Percentiles rank a stretch among this genome's conserved stretches.
These are phyloP conservation scores for Homolaphlyctis polyrhiza DNA, from an alignment of 371 early-diverging fungal genomes.

Conservation along the genomic window DNA sequence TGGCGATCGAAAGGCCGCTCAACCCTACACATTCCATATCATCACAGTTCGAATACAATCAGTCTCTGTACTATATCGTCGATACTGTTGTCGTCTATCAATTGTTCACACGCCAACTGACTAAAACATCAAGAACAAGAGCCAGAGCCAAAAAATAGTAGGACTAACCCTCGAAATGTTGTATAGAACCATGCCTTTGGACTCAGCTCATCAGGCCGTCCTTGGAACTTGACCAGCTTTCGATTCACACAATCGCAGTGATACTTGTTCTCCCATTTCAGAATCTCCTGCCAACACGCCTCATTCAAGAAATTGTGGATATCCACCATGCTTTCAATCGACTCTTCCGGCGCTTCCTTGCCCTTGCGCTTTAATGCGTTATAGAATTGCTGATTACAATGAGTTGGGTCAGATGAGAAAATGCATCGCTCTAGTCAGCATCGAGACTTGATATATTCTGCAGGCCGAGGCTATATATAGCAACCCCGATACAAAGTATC, in stretches of 20 bases:
- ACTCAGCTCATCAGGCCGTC: conserved; percentile 72
- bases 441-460: too few relatives aligned
- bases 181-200: conserved; percentile 66
- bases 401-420: neutral
- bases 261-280: conserved; percentile 84
- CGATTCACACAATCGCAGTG: conserved; percentile 54
- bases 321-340: conserved; percentile 88
- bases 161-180: conserved; percentile 7
- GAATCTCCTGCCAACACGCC: conserved; percentile 87
- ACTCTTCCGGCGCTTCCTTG: conserved; percentile 85
- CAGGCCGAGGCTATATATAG: too few relatives aligned
- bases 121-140: neutral
- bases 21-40: too few relatives aligned
- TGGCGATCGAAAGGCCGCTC: conserved; percentile 89
- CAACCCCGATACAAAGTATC: too few relatives aligned
- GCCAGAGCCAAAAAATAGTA: neutral
- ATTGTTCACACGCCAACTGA: neutral
- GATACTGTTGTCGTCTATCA: too few relatives aligned
- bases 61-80: too few relatives aligned
- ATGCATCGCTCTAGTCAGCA: too few relatives aligned
- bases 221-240: conserved; percentile 76
- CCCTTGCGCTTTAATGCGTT: conserved; percentile 92
- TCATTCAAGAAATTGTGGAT: conserved; percentile 98
- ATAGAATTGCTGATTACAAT: conserved; percentile 83
- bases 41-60: too few relatives aligned